These are phyloP conservation scores for Russula sp. DNA, from an alignment of 768 basidiomycete species.

Conservation along the genomic window DNA sequence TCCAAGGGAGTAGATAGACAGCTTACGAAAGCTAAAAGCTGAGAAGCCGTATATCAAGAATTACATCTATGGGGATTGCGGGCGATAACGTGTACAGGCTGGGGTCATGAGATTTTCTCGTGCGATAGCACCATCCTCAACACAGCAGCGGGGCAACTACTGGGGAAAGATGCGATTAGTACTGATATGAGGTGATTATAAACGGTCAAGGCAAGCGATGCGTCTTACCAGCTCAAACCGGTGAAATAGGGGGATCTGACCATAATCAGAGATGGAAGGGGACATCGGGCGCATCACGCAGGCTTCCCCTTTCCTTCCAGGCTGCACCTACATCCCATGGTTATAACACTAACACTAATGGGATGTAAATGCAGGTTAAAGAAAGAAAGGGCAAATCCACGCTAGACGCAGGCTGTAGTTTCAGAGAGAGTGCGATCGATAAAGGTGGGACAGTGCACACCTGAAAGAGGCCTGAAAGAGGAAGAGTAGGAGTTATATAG, in stretches of 20 bases:
- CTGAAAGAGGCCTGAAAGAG: no score
- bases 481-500: no score
- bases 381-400: background rate
- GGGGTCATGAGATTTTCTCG: background rate
- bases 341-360: fast-evolving
- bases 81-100: background rate
- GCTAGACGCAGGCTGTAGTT: background rate
- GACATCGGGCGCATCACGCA: background rate
- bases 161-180: no score
- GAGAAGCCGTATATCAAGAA: background rate
- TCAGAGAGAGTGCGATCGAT: background rate
- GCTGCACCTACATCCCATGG: background rate
- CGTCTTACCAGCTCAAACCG: no score
- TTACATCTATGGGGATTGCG: background rate
- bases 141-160: background rate
- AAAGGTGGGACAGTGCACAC: background rate
- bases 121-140: background rate
- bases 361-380: background rate
- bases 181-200: no score
- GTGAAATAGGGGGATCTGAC: background rate
- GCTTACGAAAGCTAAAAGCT: background rate
- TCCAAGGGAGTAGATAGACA: background rate
- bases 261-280: background rate
- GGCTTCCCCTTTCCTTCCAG: constrained; percentile 2
- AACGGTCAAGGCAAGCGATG: background rate